phyloP scores from a whole-genome alignment of 2,329 filamentous ascomycete genomes.

The Colletotrichum horii region DNA sequence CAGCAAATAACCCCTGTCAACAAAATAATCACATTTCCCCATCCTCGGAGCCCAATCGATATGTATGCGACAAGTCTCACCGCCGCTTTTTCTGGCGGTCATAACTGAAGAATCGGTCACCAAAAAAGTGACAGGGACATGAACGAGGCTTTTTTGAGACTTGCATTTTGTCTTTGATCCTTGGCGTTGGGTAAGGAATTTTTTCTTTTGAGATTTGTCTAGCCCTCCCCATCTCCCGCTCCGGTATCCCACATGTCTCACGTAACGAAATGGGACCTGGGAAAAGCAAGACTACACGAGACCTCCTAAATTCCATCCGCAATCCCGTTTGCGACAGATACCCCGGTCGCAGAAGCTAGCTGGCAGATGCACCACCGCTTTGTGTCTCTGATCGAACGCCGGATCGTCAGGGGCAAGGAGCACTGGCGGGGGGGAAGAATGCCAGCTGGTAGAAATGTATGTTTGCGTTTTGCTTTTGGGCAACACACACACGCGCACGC shows the following conservation, averaged over 20 bases:
- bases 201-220: neutral
- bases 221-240: neutral
- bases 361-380: conserved; percentile 5
- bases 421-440: neutral
- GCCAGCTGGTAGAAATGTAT: neutral
- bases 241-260: neutral
- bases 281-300: neutral
- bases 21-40: neutral
- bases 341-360: conserved; percentile 6
- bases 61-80: neutral
- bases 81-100: neutral
- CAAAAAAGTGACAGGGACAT: neutral
- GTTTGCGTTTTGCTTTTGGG: neutral
- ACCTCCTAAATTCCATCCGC: neutral
- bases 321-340: neutral
- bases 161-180: neutral
- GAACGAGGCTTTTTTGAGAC: neutral
- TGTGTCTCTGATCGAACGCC: conserved; percentile 1
- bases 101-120: neutral
- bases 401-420: conserved; percentile 12
- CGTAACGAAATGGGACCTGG: neutral
- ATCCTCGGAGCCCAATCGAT: neutral
- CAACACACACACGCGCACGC: neutral
- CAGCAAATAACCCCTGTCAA: neutral
- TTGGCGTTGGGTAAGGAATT: neutral